These are phyloP conservation scores for button mushroom (Agaricus bisporus) DNA, from an alignment of 768 basidiomycete species.

Conservation along the genomic window DNA sequence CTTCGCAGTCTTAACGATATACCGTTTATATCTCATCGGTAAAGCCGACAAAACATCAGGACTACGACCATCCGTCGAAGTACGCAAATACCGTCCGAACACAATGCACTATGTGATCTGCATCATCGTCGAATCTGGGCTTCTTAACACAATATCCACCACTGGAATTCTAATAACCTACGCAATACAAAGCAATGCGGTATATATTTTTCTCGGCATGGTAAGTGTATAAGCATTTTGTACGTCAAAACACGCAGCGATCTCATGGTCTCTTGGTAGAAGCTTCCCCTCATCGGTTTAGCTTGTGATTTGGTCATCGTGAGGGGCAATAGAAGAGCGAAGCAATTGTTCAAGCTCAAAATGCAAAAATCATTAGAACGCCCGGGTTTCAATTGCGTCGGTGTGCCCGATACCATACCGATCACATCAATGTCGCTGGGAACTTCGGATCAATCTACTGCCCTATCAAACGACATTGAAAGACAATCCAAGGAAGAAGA, in stretches of 20 bases:
- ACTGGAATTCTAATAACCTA: constrained; percentile 6
- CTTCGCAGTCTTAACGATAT: not conserved
- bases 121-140: constrained; percentile 5
- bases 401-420: not conserved
- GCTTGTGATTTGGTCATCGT: constrained; percentile 6
- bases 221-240: not conserved
- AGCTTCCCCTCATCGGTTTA: constrained; percentile 1
- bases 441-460: no score
- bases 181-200: not conserved
- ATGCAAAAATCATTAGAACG: not conserved
- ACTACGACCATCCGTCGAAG: not conserved
- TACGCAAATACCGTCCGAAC: not conserved
- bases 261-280: not conserved
- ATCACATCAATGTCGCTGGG: no score
- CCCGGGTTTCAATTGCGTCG: not conserved
- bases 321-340: not conserved
- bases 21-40: not conserved
- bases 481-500: no score
- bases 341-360: not conserved
- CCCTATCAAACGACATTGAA: no score
- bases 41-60: constrained; percentile 4
- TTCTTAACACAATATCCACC: not conserved
- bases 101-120: constrained; percentile 2
- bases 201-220: constrained; percentile 1
- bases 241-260: no score